Conservation (phyloP, 1,139 yeast genomes). For the Arxiozyma slooffiae region DNA sequence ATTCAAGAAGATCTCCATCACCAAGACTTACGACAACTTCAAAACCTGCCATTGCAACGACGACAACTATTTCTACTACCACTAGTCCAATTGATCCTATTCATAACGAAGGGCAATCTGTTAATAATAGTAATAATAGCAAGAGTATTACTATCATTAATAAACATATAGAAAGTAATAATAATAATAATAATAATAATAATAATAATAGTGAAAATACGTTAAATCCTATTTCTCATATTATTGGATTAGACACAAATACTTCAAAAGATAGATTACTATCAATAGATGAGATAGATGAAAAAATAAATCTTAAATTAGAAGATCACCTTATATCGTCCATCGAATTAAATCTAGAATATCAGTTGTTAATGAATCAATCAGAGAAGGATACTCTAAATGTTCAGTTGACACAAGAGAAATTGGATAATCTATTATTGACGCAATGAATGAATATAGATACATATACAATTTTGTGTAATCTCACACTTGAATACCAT, state of each 20-base stretch:
- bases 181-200: background rate
- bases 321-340: background rate
- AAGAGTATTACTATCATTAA: background rate
- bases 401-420: conserved; percentile 21
- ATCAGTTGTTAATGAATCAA: conserved; percentile 12
- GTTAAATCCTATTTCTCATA: background rate
- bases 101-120: background rate
- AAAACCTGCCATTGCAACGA: background rate
- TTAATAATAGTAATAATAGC: background rate
- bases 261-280: background rate
- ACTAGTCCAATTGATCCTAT: background rate
- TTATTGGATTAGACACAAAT: background rate
- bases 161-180: background rate
- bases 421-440: conserved; percentile 15
- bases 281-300: background rate
- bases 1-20: background rate
- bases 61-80: background rate
- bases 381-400: conserved; percentile 24
- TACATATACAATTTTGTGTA: background rate
- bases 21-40: background rate
- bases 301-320: background rate
- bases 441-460: background rate
- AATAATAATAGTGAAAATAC: background rate
- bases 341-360: background rate
- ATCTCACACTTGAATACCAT: background rate